phyloP scores from a whole-genome alignment of 169 alveolate genomes.

The Plasmodium inui region DNA sequence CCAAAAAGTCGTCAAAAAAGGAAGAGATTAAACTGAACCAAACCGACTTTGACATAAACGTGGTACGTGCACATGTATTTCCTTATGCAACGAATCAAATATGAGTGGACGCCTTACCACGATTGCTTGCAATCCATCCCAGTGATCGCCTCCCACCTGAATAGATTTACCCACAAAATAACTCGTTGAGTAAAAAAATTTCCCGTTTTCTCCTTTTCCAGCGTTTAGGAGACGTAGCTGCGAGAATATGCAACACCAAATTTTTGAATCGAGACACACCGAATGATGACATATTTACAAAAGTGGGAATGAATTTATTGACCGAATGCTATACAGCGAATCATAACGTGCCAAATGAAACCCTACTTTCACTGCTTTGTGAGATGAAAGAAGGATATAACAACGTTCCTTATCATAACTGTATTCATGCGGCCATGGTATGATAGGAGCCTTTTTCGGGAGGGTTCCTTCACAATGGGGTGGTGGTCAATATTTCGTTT shows the following conservation, averaged over 20 bases:
- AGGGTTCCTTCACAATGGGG: background rate
- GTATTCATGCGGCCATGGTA: slow-evolving; percentile 76
- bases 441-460: background rate
- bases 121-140: background rate
- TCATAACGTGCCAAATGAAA: slow-evolving; percentile 43
- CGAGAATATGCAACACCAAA: slow-evolving; percentile 15
- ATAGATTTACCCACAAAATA: background rate
- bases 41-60: slow-evolving; percentile 25
- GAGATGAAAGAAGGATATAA: slow-evolving; percentile 74
- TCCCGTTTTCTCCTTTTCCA: slow-evolving; percentile 15
- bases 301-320: slow-evolving; percentile 43
- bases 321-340: slow-evolving; percentile 25
- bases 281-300: slow-evolving; percentile 27
- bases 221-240: slow-evolving; percentile 13
- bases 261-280: slow-evolving; percentile 21
- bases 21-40: background rate
- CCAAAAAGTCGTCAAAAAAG: background rate
- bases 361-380: slow-evolving; percentile 35
- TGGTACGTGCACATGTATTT: slow-evolving; percentile 33
- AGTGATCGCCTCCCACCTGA: background rate
- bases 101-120: background rate
- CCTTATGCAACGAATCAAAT: background rate
- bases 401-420: slow-evolving; percentile 74
- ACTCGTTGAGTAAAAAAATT: background rate
- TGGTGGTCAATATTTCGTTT: background rate